Conservation (phyloP, 2,329 filamentous ascomycete species). For the Macrophomina phaseolina region DNA sequence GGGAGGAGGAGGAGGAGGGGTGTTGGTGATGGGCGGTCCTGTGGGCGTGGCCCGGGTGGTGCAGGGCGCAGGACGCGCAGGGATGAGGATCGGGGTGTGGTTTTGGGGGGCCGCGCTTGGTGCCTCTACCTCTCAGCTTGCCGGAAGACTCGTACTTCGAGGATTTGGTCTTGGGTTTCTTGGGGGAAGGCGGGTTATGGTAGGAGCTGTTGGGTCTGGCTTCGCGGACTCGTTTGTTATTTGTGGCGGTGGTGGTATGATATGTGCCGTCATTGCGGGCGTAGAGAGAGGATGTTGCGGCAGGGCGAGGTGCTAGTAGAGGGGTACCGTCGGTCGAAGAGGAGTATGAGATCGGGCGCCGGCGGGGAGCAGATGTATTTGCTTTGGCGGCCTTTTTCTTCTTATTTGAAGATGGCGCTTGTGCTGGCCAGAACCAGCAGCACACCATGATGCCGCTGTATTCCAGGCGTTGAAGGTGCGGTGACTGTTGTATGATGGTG, state of each 20-base stretch:
- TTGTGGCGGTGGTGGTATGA: constrained; percentile 1
- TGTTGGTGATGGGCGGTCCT: neutral
- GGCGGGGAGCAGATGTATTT: constrained; percentile 2
- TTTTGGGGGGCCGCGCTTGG: constrained; percentile 8
- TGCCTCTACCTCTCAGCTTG: constrained; percentile 18
- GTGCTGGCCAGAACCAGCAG: constrained; percentile 17
- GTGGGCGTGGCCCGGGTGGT: constrained; percentile 18
- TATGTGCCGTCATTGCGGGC: neutral
- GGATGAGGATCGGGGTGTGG: neutral
- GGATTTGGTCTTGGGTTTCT: constrained; percentile 2
- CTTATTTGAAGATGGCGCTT: neutral
- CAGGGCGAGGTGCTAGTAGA: constrained; percentile 12
- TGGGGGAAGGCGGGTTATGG: neutral
- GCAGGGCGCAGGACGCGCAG: constrained; percentile 16
- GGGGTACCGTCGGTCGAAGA: constrained; percentile 1
- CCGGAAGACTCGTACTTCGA: neutral
- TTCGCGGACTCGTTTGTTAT: constrained; percentile 20
- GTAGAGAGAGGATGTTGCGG: constrained; percentile 17
- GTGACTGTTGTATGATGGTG: neutral
- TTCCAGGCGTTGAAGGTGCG: neutral
- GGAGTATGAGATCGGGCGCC: neutral
- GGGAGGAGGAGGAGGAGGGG: neutral
- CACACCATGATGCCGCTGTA: neutral
- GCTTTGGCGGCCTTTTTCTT: constrained; percentile 8
- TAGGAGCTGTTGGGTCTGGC: neutral